phyloP scores from a whole-genome alignment of 345 rosid genomes.

The Syzygium aromaticum region DNA sequence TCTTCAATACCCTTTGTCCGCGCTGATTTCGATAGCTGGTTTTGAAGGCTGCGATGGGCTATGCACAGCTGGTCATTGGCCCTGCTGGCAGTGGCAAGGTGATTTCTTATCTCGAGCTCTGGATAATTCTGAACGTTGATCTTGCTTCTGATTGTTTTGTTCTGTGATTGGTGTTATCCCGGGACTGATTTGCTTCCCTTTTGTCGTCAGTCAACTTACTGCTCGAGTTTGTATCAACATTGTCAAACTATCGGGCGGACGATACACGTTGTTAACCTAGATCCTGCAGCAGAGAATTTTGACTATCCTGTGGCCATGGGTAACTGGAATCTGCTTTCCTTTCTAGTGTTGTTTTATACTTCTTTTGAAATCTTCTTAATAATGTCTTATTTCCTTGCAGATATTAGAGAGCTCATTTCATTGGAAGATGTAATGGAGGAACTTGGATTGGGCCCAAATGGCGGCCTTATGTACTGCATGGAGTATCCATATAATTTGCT shows the following conservation, averaged over 20 bases:
- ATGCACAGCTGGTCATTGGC: conserved; percentile 77
- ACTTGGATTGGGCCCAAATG: conserved; percentile 82
- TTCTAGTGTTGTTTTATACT: neutral
- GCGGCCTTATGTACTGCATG: conserved; percentile 88
- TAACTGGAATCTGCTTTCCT: conserved; percentile 13
- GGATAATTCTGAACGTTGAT: neutral
- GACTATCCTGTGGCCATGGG: conserved; percentile 92
- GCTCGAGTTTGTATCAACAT: conserved; percentile 64
- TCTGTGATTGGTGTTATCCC: neutral
- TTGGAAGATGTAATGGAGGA: conserved; percentile 97
- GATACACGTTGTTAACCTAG: conserved; percentile 65
- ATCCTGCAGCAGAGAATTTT: conserved; percentile 90
- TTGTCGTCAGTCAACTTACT: conserved; percentile 70
- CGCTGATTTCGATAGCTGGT: conserved; percentile 7
- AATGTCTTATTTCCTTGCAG: conserved; percentile 23
- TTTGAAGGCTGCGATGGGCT: conserved; percentile 40
- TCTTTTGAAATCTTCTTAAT: neutral
- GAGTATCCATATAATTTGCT: conserved; percentile 59
- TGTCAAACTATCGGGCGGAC: conserved; percentile 62
- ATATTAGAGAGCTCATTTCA: conserved; percentile 80
- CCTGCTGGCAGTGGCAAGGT: conserved; percentile 95
- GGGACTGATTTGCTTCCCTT: neutral
- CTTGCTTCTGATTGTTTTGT: neutral
- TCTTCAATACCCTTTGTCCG: conserved; percentile 35
- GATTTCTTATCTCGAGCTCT: neutral